Evolutionary conservation across 495 filamentous ascomycete genomes (phyloP), one percentile per base, ranked within the genome.

Genomic region (Lepidopterella palustris): DNA sequence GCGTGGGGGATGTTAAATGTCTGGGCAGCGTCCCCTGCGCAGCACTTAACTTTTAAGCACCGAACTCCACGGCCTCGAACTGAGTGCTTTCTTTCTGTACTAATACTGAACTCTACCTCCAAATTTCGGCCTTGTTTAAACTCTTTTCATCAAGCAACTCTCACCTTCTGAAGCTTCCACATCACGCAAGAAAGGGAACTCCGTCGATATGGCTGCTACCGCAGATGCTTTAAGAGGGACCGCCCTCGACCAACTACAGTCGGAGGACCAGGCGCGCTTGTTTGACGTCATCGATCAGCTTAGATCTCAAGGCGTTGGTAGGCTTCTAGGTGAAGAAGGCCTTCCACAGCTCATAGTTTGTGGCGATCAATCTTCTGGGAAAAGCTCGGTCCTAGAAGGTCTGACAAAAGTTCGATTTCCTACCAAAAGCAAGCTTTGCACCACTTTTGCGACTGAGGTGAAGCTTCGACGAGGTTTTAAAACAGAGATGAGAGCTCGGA

Each of bases 261-360:
- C 59, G 10, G 42, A 52, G 3, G 53, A 57, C 15, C 40, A 62
- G 25, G 40, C 32, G 8, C 10, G 32, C 18, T 26, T 62, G n/a
- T 53, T 62, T 26, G 45, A 62, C 42, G 32, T 35, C 3, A 63
- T 58, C 26, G 60, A 63, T 24, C 47, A 58, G 29, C 60, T 63
- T 23, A 13, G 55, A 24, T 63, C 54, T 49, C 55, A 58, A 48
- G 55, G 55, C n/a, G 55, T 63, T 50, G 55, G 60, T 15, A 42
- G 26, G 47, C 26, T 58, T 8, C 32, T 63, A 5, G 51, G 59
- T 10, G 52, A 61, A 27, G 52, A 32, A 18, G 47, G 56, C 2
- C 58, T 66, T 32, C 62, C 62, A 2, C 62, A 57, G 18, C 27
- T 64, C 6, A 58, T 65, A 18, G 62, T 65, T 21, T 64, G 62